A percentile compares a stretch with the other conserved stretches of the same genome.
Conservation (phyloP, 2,329 filamentous ascomycete genomes). For the Colletotrichum musicola region DNA sequence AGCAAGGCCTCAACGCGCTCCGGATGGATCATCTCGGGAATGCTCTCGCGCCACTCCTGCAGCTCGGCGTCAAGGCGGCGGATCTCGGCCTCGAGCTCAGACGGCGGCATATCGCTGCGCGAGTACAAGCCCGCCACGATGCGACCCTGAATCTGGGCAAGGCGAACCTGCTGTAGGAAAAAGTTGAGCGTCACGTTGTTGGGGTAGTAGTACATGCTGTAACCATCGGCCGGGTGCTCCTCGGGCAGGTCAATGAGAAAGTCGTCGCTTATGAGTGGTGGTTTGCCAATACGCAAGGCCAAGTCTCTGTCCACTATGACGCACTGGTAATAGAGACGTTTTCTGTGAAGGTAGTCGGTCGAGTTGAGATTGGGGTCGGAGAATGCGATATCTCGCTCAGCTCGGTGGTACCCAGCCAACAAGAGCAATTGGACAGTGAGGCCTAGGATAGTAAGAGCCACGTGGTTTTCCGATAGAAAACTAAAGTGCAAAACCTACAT, state of each 20-base stretch:
- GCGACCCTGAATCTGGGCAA: conserved; percentile 30
- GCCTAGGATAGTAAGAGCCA: conserved; percentile 16
- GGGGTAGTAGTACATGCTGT: conserved; percentile 34
- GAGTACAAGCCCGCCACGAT: conserved; percentile 21
- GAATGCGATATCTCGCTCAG: not conserved
- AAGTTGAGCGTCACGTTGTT: conserved; percentile 29
- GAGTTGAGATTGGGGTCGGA: not conserved
- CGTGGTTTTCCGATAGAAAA: conserved; percentile 29
- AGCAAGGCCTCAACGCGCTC: conserved; percentile 29
- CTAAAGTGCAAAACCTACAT: conserved; percentile 21
- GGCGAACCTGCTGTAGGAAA: conserved; percentile 33
- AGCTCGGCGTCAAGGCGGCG: conserved; percentile 28
- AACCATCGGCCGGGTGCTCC: conserved; percentile 31
- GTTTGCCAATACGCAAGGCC: conserved; percentile 29
- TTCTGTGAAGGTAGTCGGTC: conserved; percentile 15
- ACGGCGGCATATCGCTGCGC: conserved; percentile 8
- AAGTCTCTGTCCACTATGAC: no score
- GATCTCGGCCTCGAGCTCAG: conserved; percentile 35
- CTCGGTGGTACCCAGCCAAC: conserved; percentile 31
- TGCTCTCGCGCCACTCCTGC: conserved; percentile 33
- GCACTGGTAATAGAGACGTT: no score
- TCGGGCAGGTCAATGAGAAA: conserved; percentile 35
- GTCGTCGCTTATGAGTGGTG: conserved; percentile 32
- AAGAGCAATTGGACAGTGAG: conserved; percentile 21
- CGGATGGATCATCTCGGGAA: conserved; percentile 34